phyloP scores from a whole-genome alignment of 305 asterid genomes.

The Fraxinus paxiana region DNA sequence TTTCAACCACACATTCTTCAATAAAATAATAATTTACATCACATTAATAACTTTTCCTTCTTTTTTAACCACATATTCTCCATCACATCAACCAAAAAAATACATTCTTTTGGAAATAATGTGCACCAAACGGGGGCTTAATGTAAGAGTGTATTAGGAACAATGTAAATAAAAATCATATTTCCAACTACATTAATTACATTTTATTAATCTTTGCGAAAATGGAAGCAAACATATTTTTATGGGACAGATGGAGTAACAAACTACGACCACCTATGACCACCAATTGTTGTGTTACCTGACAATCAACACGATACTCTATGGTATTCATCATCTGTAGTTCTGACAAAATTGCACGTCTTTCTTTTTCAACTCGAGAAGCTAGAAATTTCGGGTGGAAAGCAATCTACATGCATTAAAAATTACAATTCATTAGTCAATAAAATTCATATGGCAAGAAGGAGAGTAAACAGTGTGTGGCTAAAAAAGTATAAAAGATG shows the following conservation, averaged over 20 bases:
- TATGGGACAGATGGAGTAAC: slow-evolving; percentile 5
- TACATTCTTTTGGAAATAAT: no score
- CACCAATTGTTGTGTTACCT: slow-evolving; percentile 51
- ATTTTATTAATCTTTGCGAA: neutral
- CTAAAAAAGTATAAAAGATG: neutral
- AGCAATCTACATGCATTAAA: slow-evolving; percentile 59
- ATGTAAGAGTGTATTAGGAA: neutral
- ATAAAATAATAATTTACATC: no score
- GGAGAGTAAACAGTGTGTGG: slow-evolving; percentile 2
- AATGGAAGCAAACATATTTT: neutral
- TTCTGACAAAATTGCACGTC: slow-evolving; percentile 91
- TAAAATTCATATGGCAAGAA: slow-evolving; percentile 16
- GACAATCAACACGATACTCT: slow-evolving; percentile 99
- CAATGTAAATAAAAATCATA: neutral
- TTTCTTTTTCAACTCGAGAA: slow-evolving; percentile 96
- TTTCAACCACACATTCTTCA: no score
- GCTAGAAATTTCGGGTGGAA: slow-evolving; percentile 87
- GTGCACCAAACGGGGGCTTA: no score
- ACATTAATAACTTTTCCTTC: no score
- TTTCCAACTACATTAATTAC: neutral
- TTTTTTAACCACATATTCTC: no score
- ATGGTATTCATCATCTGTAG: slow-evolving; percentile 99
- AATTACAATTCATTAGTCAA: slow-evolving; percentile 9
- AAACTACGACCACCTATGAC: slow-evolving; percentile 15
- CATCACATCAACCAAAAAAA: no score